A percentile compares a stretch with the other conserved stretches of the same genome.
phyloP scores from a whole-genome alignment of 176 grass and related monocot genomes.

The Guadua angustifolia region DNA sequence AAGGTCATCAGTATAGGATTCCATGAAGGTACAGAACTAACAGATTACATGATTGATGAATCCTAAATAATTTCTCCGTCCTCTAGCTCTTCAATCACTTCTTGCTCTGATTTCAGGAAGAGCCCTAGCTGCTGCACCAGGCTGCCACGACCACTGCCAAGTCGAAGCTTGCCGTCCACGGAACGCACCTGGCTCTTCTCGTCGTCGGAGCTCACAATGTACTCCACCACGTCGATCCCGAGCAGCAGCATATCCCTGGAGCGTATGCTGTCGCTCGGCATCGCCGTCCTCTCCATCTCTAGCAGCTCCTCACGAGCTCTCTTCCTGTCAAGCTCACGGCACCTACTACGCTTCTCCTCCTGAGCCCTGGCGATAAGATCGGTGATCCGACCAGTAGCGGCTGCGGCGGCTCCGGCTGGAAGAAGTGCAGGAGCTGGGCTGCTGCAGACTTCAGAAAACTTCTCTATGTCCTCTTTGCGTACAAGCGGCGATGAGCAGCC shows the following conservation, averaged over 20 bases:
- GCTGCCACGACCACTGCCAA: not conserved
- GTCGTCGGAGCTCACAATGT: not conserved
- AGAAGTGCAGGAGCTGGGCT: not conserved
- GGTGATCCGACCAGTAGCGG: not conserved
- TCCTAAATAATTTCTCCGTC: no score
- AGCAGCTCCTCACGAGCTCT: not conserved
- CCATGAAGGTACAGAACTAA: no score
- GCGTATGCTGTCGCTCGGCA: no score
- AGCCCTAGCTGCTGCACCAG: constrained; percentile 8
- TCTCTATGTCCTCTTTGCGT: not conserved
- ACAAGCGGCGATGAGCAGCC: not conserved
- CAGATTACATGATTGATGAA: no score
- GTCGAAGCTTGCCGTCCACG: not conserved
- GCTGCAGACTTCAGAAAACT: not conserved
- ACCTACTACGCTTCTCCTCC: not conserved
- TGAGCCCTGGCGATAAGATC: not conserved
- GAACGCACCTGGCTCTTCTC: not conserved
- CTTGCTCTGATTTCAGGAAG: not conserved
- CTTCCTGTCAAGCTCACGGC: not conserved
- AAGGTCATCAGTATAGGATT: no score
- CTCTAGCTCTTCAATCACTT: no score
- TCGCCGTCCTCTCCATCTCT: no score
- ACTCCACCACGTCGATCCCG: no score
- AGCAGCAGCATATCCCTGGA: no score
- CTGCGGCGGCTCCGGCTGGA: no score